A percentile compares a stretch with the other conserved stretches of the same genome.
These are phyloP conservation scores for Eutrema heterophyllum DNA, from an alignment of 345 rosid genomes.

Conservation along the genomic window DNA sequence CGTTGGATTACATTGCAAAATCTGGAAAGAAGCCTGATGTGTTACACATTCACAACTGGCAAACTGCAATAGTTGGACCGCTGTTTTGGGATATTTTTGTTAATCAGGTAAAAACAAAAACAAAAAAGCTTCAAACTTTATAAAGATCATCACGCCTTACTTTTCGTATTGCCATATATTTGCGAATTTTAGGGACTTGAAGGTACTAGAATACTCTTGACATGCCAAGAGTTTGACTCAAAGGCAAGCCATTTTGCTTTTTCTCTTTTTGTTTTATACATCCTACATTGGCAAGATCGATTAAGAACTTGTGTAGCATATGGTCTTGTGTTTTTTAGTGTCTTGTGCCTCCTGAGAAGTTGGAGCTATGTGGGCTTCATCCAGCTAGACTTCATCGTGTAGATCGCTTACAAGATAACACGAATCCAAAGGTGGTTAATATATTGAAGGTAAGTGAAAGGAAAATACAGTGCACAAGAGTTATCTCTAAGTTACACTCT, in stretches of 20 bases:
- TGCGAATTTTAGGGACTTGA: conserved; percentile 53
- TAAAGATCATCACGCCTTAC: neutral
- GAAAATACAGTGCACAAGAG: neutral
- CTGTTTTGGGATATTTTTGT: conserved; percentile 87
- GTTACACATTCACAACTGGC: conserved; percentile 78
- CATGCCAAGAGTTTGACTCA: conserved; percentile 61
- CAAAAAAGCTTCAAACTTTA: neutral
- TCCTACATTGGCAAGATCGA: neutral
- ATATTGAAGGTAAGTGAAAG: conserved; percentile 52
- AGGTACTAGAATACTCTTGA: conserved; percentile 58
- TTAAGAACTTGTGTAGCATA: neutral
- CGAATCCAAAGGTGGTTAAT: conserved; percentile 51
- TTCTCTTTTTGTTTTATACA: neutral
- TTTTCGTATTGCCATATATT: neutral
- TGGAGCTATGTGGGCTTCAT: conserved; percentile 80
- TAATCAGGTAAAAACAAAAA: conserved; percentile 44
- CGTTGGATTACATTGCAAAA: conserved; percentile 73
- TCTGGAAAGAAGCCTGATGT: conserved; percentile 88
- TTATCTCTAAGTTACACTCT: neutral
- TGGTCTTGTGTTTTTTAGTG: conserved; percentile 39
- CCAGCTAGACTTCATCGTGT: conserved; percentile 63
- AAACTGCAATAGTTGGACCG: conserved; percentile 85
- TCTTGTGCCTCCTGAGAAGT: conserved; percentile 67
- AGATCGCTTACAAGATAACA: conserved; percentile 82
- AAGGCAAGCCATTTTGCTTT: conserved; percentile 42